phyloP scores from a whole-genome alignment of 2,329 filamentous ascomycete species.

The Beauveria brongniartii region DNA sequence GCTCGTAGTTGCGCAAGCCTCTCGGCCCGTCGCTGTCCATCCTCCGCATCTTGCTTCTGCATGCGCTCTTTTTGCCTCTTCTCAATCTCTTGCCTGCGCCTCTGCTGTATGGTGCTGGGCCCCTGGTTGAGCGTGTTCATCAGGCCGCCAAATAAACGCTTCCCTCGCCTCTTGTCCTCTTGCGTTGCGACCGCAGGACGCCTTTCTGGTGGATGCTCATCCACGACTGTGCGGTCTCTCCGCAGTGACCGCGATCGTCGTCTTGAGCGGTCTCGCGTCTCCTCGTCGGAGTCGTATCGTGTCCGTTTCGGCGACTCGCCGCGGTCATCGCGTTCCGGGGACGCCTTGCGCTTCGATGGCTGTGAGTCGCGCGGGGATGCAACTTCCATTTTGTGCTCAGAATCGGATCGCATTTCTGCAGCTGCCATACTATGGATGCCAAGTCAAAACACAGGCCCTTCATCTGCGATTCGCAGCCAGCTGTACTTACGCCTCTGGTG shows the following conservation, averaged over 20 bases:
- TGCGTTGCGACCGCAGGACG: constrained; percentile 23
- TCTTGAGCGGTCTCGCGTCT: constrained; percentile 4
- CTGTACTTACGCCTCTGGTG: not conserved
- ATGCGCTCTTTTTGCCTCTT: constrained; percentile 70
- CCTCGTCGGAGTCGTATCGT: constrained; percentile 12
- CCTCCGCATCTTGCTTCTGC: constrained; percentile 63
- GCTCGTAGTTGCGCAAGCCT: constrained; percentile 54
- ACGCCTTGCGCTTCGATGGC: constrained; percentile 24
- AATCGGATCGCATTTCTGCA: not conserved
- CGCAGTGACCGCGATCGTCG: not conserved
- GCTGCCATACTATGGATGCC: not conserved
- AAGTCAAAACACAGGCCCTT: not conserved
- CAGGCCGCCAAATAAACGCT: constrained; percentile 77
- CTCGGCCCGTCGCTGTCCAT: constrained; percentile 58
- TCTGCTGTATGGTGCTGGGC: constrained; percentile 51
- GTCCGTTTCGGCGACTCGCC: constrained; percentile 20
- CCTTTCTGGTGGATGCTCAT: not conserved
- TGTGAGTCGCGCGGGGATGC: not conserved
- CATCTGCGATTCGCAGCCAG: not conserved
- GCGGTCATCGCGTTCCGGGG: constrained; percentile 14
- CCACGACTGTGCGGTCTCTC: not conserved
- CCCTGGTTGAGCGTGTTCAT: constrained; percentile 72
- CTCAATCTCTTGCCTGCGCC: constrained; percentile 73
- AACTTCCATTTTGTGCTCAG: not conserved
- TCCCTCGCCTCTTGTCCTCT: constrained; percentile 78